Conservation (phyloP, 2,329 filamentous ascomycete genomes). For the Capronia epimyces region DNA sequence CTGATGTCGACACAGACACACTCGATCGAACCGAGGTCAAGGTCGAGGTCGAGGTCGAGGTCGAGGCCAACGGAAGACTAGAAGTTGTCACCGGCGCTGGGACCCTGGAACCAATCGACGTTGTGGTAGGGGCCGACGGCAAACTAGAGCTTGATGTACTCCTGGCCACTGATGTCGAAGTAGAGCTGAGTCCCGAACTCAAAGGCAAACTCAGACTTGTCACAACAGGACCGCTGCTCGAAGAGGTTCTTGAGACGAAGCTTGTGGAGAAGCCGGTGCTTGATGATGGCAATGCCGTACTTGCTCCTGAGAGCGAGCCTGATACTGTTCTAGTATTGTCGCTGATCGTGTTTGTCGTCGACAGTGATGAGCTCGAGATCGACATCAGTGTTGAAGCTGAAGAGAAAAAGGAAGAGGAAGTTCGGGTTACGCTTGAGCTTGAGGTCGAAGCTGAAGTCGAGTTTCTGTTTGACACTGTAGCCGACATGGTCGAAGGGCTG, state of each 20-base stretch:
- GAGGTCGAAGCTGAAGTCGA: neutral
- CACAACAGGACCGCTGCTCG: neutral
- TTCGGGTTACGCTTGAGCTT: neutral
- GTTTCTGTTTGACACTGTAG: neutral
- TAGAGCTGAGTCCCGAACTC: neutral
- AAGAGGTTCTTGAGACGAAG: neutral
- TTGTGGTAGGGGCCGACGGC: neutral
- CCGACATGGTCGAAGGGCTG: neutral
- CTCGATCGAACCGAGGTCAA: neutral
- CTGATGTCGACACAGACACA: neutral
- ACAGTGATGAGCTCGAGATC: neutral
- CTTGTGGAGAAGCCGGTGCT: conserved; percentile 1
- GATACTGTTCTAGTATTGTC: neutral
- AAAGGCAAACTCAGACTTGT: neutral
- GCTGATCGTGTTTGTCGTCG: neutral
- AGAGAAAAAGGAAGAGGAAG: neutral
- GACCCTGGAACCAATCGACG: neutral
- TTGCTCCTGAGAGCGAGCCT: neutral
- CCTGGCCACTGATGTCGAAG: neutral
- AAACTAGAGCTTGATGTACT: neutral
- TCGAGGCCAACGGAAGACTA: neutral
- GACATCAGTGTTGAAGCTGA: neutral
- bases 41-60: neutral
- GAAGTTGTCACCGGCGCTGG: neutral
- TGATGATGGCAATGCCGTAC: no score